Evolutionary conservation across 202 grass and related monocot genomes (phyloP), one percentile per base, ranked within the genome.

Genomic region (Cymbopogon flexuosus): DNA sequence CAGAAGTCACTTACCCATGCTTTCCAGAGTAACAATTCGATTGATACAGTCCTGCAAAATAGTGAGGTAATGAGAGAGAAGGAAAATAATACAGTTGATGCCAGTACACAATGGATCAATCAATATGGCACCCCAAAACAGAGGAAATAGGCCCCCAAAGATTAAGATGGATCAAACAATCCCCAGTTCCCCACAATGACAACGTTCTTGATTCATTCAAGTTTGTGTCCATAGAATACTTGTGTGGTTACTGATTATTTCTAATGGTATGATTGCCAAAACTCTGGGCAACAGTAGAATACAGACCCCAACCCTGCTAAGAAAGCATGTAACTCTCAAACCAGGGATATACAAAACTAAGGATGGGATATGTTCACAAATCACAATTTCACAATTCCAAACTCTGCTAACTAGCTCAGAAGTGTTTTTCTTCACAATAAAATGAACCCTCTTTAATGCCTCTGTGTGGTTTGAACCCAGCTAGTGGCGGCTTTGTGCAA

Each of bases 31-130:
- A 37, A 76, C 81, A 39, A 98, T 98, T 70, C 92, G 88, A 62
- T 98, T 93, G 70, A 98, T 98, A 16, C 92, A 92, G 41, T 98
- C 92, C 92, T 94, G 84, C 21, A 79, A n/a, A 74, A 79, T 16
- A 87, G 64, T 16, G 33, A 65, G 1, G 19, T 10, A 58, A 58
- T 58, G 54, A 58, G 52, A 57, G 19, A 0, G 2, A 3, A 0
- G 1, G 0, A 58, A 58, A 22, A n/a, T n/a, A 56, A 0, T 2
- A 22, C n/a, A 2, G n/a, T 5, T 49, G 12, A 18, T 6, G 30
- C 22, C 12, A 15, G 27, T 64, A 11, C 41, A 37, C 24, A 6
- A 43, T 42, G 13, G 23, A 54, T 70, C 5, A 70, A 45, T 15
- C 21, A 70, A 43, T 29, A 70, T 23, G 7, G 42, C 40, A 70